Base-by-base conservation (phyloP, 2,329 filamentous ascomycete genomes). In the Penicillium sumatraense region DNA sequence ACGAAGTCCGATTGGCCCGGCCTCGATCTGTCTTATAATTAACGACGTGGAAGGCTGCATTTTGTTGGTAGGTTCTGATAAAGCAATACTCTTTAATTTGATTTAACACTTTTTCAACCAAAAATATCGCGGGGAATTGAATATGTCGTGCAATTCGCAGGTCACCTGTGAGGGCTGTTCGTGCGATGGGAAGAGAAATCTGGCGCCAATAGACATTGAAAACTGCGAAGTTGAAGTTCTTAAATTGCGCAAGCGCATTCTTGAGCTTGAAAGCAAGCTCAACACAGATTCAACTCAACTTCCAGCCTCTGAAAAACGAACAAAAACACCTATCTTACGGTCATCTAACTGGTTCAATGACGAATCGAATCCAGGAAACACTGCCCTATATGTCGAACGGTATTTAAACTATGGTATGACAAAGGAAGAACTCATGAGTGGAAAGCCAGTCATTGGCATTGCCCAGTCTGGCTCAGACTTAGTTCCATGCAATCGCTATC, bases 381-480 rank as follows among this genome's bases (percentile, higher is more conserved):
- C 69, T n/a, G 75, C 77, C 8, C 65, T 80, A 24, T 82, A 82
- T 61, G 74, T 80, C 52, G 80, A 82, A 60, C 75, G 80, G 26
- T 81, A 79, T 57, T 72, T 82, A 58, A 81, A 81, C 67, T 81
- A 76, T 49, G 80, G 80, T 6, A 65, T 81, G 41, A 81, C 80
- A 1, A 66, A 72, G 23, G 78, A 81, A 54, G 80, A 82, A 64
- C 70, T 82, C 21, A 76, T 76, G 64, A 78, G 77, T 2, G 77
- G 75, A 1, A 81, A 78, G 59, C 80, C 80, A 16, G 78, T 81
- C 58, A 80, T 82, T 58, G 80, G 80, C 36, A 82, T 82, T 55
- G 80, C 79, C 1, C 80, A 82, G 68, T 78, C 79, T 0, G 80
- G 80, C 3, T 81, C 79, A 3, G 80, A 82, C 58, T 63, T 82